phyloP scores from a whole-genome alignment of 768 basidiomycete species.

The Lactarius evosmus region DNA sequence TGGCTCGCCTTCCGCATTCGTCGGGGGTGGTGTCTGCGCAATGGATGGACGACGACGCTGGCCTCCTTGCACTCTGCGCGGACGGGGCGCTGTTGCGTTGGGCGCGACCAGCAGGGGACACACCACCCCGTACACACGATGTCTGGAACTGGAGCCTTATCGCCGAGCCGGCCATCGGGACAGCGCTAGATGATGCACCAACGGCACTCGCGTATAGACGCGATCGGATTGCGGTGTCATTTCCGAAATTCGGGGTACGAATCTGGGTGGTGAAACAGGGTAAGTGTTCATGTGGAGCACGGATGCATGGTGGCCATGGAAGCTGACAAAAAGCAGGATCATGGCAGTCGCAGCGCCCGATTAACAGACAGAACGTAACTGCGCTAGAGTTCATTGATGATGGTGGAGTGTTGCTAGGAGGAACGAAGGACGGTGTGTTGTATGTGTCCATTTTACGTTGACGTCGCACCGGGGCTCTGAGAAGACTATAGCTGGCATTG shows the following conservation, averaged over 20 bases:
- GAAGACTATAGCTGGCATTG: constrained; percentile 55
- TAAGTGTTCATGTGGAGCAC: constrained; percentile 29
- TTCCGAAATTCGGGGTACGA: constrained; percentile 25
- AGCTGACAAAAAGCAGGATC: constrained; percentile 40
- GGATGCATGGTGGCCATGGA: constrained; percentile 33
- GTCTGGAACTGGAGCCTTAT: constrained; percentile 25
- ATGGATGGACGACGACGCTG: constrained; percentile 46
- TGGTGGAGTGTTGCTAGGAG: constrained; percentile 62
- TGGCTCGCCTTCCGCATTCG: constrained; percentile 55
- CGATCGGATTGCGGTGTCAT: constrained; percentile 27
- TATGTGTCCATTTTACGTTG: constrained; percentile 35
- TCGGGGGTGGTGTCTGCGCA: constrained; percentile 46
- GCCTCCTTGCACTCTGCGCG: constrained; percentile 37
- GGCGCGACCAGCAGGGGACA: constrained; percentile 49
- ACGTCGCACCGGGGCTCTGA: neutral
- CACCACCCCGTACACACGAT: constrained; percentile 19
- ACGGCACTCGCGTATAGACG: constrained; percentile 26
- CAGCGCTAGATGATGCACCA: constrained; percentile 24
- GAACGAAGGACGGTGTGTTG: constrained; percentile 68
- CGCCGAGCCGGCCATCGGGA: constrained; percentile 13
- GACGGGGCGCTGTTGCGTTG: constrained; percentile 59
- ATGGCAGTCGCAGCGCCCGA: constrained; percentile 64
- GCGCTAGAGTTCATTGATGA: constrained; percentile 60
- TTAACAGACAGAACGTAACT: constrained; percentile 61
- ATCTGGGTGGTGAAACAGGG: constrained; percentile 29